Percentiles rank a stretch among this genome's conserved stretches.
Conservation (phyloP, 257 asterid species). For the Solanum virginianum region DNA sequence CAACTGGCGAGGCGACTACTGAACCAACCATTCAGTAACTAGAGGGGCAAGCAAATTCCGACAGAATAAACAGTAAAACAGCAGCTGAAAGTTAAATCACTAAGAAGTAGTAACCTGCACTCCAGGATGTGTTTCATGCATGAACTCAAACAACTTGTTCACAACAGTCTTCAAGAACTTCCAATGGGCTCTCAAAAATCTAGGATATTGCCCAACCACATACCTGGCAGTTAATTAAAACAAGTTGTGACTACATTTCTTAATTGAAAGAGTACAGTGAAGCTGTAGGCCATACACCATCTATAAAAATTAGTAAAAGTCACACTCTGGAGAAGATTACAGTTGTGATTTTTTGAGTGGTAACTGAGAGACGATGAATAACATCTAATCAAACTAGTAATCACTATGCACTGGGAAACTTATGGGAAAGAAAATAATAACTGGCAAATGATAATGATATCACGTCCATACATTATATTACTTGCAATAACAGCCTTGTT, state of each 20-base stretch:
- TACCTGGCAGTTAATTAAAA: constrained; percentile 43
- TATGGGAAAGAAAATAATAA: not conserved
- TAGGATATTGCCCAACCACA: constrained; percentile 98
- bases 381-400: not conserved
- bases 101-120: constrained; percentile 55
- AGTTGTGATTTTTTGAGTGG: not conserved
- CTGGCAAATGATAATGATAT: not conserved
- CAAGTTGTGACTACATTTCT: not conserved
- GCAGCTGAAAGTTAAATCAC: not conserved
- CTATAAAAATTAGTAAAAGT: not conserved
- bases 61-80: not conserved
- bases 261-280: not conserved
- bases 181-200: constrained; percentile 99
- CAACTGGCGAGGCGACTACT: not conserved
- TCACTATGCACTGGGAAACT: not conserved
- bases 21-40: not conserved
- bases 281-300: not conserved
- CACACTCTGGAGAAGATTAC: not conserved
- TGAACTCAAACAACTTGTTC: constrained; percentile 93
- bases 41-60: not conserved
- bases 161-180: constrained; percentile 98
- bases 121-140: constrained; percentile 99
- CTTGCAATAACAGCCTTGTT: constrained; percentile 99
- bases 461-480: constrained; percentile 71
- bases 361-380: not conserved